phyloP scores from a whole-genome alignment of 768 basidiomycete species.

The Suillus variegatus region DNA sequence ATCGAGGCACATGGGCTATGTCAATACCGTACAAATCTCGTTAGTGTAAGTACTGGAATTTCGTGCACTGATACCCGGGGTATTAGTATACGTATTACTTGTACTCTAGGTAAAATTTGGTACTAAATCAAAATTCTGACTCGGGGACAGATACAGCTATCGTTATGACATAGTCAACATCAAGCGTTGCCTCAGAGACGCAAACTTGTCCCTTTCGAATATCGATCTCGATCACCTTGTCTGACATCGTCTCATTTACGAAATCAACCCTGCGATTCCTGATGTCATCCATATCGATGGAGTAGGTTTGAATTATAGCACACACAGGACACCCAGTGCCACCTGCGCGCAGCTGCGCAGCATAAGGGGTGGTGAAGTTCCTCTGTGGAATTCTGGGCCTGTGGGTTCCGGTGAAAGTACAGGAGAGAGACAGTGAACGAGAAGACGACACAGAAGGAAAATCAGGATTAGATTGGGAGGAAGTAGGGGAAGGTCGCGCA shows the following conservation, averaged over 20 bases:
- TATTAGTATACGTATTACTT: no score
- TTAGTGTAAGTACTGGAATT: no score
- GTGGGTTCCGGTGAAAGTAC: background rate
- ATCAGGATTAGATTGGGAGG: no score
- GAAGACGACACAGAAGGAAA: no score
- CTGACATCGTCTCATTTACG: background rate
- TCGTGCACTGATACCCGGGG: no score
- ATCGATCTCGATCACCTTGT: background rate
- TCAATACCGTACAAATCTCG: background rate
- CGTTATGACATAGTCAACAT: background rate
- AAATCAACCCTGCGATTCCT: background rate
- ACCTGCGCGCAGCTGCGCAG: background rate
- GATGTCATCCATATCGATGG: background rate
- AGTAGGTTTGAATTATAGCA: background rate
- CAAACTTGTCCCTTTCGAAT: background rate
- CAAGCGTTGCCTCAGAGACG: background rate
- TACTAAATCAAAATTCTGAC: background rate
- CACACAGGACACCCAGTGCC: conserved; percentile 5
- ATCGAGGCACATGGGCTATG: background rate
- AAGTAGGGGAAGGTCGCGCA: background rate
- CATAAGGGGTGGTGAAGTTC: no score
- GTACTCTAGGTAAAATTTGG: background rate
- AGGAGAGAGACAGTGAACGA: no score
- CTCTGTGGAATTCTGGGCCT: background rate
- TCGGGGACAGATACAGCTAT: background rate